Percentiles rank a stretch among this genome's conserved stretches.
These are phyloP conservation scores for Zangia roseola DNA, from an alignment of 768 basidiomycete species.

Conservation along the genomic window DNA sequence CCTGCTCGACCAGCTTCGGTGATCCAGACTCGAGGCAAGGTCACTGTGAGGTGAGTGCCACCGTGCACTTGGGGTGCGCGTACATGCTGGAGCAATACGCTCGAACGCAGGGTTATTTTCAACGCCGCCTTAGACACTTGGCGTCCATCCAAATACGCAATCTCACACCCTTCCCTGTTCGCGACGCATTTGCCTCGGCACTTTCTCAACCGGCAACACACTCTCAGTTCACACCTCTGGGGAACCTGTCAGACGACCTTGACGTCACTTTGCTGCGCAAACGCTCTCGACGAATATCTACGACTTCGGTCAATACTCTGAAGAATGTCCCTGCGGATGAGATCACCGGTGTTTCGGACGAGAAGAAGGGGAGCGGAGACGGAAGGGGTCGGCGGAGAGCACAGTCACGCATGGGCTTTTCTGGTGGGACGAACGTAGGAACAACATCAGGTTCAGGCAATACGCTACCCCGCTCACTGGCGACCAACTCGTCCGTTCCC, in stretches of 20 bases:
- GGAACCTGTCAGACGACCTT: conserved; percentile 67
- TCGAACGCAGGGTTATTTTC: conserved; percentile 23
- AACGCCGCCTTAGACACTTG: conserved; percentile 76
- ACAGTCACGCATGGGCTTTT: conserved; percentile 46
- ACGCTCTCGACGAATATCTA: conserved; percentile 59
- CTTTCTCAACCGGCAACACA: conserved; percentile 64
- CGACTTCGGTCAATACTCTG: conserved; percentile 51
- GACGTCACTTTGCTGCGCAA: conserved; percentile 59
- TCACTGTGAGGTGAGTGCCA: conserved; percentile 15
- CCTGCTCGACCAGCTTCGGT: conserved; percentile 16
- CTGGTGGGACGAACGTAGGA: conserved; percentile 18
- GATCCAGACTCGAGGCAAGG: conserved; percentile 5
- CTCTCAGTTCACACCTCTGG: conserved; percentile 55
- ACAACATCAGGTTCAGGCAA: conserved; percentile 9
- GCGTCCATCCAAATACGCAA: conserved; percentile 74
- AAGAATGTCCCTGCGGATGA: conserved; percentile 49
- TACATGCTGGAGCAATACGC: neutral
- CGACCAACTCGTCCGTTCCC: conserved; percentile 23
- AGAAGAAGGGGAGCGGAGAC: conserved; percentile 28
- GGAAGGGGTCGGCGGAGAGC: conserved; percentile 43
- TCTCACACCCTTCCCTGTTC: conserved; percentile 79
- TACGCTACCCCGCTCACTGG: conserved; percentile 16
- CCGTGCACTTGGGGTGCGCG: neutral
- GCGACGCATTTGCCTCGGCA: conserved; percentile 72
- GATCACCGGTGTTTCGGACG: conserved; percentile 26